Evolutionary conservation across 352 stramenopile species (phyloP), one percentile per base, ranked within the genome.

Genomic region (Globisporangium canariense): DNA sequence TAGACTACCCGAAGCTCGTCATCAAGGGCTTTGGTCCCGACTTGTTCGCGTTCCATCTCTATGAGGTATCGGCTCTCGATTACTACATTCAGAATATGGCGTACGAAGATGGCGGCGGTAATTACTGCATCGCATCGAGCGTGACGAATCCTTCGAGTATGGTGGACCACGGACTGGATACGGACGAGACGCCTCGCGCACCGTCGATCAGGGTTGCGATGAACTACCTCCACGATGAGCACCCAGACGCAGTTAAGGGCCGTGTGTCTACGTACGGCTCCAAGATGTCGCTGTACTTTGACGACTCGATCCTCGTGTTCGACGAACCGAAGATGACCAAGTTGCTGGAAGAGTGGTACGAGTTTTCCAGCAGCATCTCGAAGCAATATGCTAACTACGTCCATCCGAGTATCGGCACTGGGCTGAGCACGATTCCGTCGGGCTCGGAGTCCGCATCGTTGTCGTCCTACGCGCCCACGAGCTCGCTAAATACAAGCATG

Each of bases 1-100:
- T 94, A 18, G 73, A 80, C 32, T 64, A 72, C 1, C 83, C 83
- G 28, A 50, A 68, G 1, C 70, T 96, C 13, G 58, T 67, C 4
- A 89, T 96, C 49, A 71, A 75, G 54, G 88, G 88, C 0, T 94
- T 87, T 70, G 88, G 88, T 0, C 85, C 86, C 0, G 81, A 78
- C 28, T 71, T 94, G 14, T 96, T 95, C 57, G 86, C 80, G 18
- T 96, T 85, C 40, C 88, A 96, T 65, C 73, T 76, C 13, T 96
- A 94, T 58, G 75, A 89, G 25, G 55, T 91, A 10, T 58, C 72
- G 32, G 79, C 91, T 20, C 62, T 63, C 11, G 83, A 90, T 18
- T 96, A 93, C 71, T 96, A 83, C 56, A 60, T 95, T 8, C 85
- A 95, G 65, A 92, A 86, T 38, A 86, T 83, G 57, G 63, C 77